Percentiles rank a stretch among this genome's conserved stretches.
Conservation (phyloP, 2,329 filamentous ascomycete genomes). For the Amauroascus verrucosus region DNA sequence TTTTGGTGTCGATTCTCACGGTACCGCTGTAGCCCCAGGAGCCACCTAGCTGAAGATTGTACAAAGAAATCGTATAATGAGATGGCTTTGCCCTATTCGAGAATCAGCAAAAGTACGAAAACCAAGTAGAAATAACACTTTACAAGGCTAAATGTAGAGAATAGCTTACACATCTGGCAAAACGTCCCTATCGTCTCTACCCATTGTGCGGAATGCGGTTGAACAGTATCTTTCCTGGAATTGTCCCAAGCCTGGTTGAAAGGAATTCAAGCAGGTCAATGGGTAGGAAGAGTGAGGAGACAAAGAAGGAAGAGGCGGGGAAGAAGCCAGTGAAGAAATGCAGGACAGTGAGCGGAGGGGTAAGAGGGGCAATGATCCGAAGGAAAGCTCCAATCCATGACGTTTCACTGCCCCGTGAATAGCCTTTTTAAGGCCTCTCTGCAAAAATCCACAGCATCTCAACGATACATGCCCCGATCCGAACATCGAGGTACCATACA, state of each 20-base stretch:
- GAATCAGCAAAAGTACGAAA: neutral
- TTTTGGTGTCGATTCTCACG: slow-evolving; percentile 66
- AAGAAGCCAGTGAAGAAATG: slow-evolving; percentile 7
- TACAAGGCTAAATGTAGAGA: neutral
- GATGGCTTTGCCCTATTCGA: slow-evolving; percentile 60
- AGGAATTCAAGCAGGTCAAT: slow-evolving; percentile 13
- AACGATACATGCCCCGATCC: neutral
- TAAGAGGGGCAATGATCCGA: slow-evolving; percentile 7
- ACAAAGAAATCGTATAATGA: slow-evolving; percentile 77
- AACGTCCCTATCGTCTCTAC: slow-evolving; percentile 35
- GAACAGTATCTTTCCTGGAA: slow-evolving; percentile 30
- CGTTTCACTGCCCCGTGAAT: slow-evolving; percentile 13
- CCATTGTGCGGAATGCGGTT: slow-evolving; percentile 36
- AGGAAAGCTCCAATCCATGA: slow-evolving; percentile 9
- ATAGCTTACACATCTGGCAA: slow-evolving; percentile 34
- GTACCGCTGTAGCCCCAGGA: slow-evolving; percentile 76
- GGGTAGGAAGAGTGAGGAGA: slow-evolving; percentile 15
- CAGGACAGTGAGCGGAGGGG: slow-evolving; percentile 8
- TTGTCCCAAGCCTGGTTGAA: slow-evolving; percentile 17
- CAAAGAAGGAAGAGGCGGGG: slow-evolving; percentile 13
- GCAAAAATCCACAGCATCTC: slow-evolving; percentile 8
- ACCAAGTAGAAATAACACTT: neutral
- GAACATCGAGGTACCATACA: slow-evolving; percentile 13
- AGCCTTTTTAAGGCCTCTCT: slow-evolving; percentile 9
- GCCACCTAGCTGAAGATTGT: slow-evolving; percentile 61